These are phyloP conservation scores for Anisogramma anomala DNA, from an alignment of 2,329 filamentous ascomycete genomes.

Conservation along the genomic window DNA sequence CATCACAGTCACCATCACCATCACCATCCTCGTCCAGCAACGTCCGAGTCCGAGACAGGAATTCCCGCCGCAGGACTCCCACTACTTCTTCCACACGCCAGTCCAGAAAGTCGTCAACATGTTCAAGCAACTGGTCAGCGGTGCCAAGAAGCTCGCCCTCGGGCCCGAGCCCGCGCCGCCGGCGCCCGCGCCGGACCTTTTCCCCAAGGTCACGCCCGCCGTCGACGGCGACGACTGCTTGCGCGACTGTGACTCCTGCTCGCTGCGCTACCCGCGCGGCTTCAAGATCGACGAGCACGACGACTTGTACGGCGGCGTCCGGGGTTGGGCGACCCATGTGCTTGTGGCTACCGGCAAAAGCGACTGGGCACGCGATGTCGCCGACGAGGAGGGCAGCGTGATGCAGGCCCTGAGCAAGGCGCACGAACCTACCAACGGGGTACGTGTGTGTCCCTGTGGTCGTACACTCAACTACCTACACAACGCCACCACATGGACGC, in stretches of 20 bases:
- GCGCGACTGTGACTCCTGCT: conserved; percentile 75
- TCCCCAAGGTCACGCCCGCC: conserved; percentile 60
- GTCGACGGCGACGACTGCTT: conserved; percentile 82
- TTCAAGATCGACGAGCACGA: conserved; percentile 69
- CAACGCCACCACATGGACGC: too few species aligned
- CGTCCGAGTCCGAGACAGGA: too few species aligned
- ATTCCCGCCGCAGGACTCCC: too few species aligned
- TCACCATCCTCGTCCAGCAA: too few species aligned
- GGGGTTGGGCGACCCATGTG: conserved; percentile 80
- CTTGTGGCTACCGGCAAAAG: conserved; percentile 91
- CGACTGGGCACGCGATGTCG: conserved; percentile 86
- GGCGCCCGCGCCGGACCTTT: conserved; percentile 43
- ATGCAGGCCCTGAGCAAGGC: conserved; percentile 62
- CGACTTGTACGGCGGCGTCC: conserved; percentile 71
- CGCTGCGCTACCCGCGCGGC: conserved; percentile 58
- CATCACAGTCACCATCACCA: too few species aligned
- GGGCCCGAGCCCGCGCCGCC: conserved; percentile 19
- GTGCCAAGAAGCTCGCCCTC: conserved; percentile 25
- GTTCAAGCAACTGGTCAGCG: conserved; percentile 29
- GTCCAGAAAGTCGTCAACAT: too few species aligned
- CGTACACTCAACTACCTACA: too few species aligned
- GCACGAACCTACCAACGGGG: conserved; percentile 54
- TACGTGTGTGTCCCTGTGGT: conserved; percentile 29
- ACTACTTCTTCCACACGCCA: too few species aligned
- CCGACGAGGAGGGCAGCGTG: conserved; percentile 74